Percentiles rank a stretch among this genome's conserved stretches.
Evolutionary conservation across 208 protist species (phyloP).

Genomic region (Phytomonas serpens): DNA sequence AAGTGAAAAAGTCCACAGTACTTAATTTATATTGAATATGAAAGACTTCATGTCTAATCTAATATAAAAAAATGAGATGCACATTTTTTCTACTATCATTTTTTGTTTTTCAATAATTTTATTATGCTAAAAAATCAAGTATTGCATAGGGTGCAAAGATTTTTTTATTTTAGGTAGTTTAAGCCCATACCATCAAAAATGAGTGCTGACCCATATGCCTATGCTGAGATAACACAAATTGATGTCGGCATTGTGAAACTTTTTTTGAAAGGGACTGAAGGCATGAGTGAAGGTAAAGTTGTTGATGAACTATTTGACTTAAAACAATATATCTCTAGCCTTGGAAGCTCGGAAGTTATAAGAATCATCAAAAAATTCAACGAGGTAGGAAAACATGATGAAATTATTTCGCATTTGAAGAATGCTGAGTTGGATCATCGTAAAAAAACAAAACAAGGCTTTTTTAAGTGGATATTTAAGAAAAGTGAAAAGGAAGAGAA

Average conservation of each 20-base stretch:
- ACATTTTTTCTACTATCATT: background rate
- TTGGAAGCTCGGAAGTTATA: conserved; percentile 14
- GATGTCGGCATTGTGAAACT: conserved; percentile 14
- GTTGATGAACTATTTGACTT: conserved; percentile 27
- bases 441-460: conserved; percentile 8
- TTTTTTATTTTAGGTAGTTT: background rate
- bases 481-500: conserved; percentile 6
- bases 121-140: background rate
- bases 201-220: background rate
- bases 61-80: background rate
- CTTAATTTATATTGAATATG: background rate
- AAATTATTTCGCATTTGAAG: conserved; percentile 16
- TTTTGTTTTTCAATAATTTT: background rate
- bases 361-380: conserved; percentile 11
- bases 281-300: conserved; percentile 12
- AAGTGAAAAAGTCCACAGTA: background rate
- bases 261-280: conserved; percentile 21
- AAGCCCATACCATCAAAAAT: conserved; percentile 1
- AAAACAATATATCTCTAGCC: conserved; percentile 14
- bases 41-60: background rate
- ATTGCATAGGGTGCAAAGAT: background rate
- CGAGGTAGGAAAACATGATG: conserved; percentile 12
- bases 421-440: background rate
- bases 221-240: conserved; percentile 11
- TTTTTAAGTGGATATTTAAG: conserved; percentile 19